phyloP scores from a whole-genome alignment of 768 basidiomycete species.

The Kwoniella dejecticola region DNA sequence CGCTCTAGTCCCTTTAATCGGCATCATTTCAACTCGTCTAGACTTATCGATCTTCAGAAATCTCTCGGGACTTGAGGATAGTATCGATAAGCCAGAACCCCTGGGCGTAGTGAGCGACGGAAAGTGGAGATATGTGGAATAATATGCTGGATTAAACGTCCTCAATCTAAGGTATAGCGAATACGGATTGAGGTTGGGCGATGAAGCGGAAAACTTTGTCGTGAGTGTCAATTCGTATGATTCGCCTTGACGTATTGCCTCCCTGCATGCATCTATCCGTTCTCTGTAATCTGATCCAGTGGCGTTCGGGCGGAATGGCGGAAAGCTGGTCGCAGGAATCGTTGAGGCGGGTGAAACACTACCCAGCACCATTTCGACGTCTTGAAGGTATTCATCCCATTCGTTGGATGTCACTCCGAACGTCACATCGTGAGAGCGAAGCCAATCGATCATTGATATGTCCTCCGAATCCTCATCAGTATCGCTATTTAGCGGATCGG shows the following conservation, averaged over 20 bases:
- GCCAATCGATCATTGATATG: conserved; percentile 36
- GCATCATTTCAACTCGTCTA: conserved; percentile 76
- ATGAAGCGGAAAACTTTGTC: conserved; percentile 48
- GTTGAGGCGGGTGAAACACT: not conserved
- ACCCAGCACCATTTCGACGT: not conserved
- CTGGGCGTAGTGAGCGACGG: conserved; percentile 37
- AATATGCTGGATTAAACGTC: conserved; percentile 79
- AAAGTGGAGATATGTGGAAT: conserved; percentile 68
- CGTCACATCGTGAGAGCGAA: conserved; percentile 20
- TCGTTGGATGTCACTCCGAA: conserved; percentile 19
- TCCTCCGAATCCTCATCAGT: conserved; percentile 2
- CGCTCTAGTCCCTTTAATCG: conserved; percentile 89
- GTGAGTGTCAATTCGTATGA: conserved; percentile 94
- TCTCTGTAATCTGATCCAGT: conserved; percentile 62
- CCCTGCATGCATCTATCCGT: conserved; percentile 70
- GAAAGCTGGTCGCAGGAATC: conserved; percentile 27
- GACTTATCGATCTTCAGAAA: conserved; percentile 69
- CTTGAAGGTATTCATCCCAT: conserved; percentile 20
- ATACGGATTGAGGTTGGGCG: conserved; percentile 38
- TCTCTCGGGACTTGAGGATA: conserved; percentile 88
- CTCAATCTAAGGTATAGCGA: conserved; percentile 61
- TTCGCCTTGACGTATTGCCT: conserved; percentile 76
- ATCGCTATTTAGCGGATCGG: not conserved
- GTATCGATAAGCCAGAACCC: conserved; percentile 59
- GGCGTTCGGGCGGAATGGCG: conserved; percentile 34